Base-by-base conservation (phyloP, 441 rosid species). In the Croton laevigatus region DNA sequence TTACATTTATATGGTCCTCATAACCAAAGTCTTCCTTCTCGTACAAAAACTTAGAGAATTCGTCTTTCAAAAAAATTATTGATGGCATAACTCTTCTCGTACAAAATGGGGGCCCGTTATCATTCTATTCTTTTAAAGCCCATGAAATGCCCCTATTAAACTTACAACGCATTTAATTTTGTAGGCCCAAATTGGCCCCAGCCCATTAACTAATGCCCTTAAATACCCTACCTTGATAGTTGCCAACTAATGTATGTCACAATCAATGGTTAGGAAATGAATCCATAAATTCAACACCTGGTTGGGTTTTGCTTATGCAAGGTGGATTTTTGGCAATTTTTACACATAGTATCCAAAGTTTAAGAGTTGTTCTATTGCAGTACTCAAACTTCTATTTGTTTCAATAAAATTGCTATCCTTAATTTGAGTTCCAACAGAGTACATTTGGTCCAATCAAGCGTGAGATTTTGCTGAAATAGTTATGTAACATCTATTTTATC, bases 111-210 rank as follows among this genome's bases (percentile, higher is more conserved):
- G 69, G 49, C 27, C 70, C 12, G 12, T 38, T 37, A 0, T 40
- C 11, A 58, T 13, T 8, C 13, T 48, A 1, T 3, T 27, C 40
- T 19, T 20, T 32, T 9, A 59, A 38, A 68, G 80, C 83, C 80
- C 73, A 74, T 44, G 6, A 48, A 59, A 14, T 7, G 0, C 5
- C 32, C 13, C 49, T 6, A 16, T 38, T 5, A 4, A 0, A 22
- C 10, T 23, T 53, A 55, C 40, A 61, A 49, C 6, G 44, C 34
- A 19, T 65, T 61, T 62, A 64, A 78, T 51, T 40, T 45, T 46
- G 75, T 75, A 63, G 79, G 70, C 79, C 76, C 61, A 65, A 69
- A 52, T 62, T 53, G 71, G 37, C 73, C 72, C 62, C 67, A 62
- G 74, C 79, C 83, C 82, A 76, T 70, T 78, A 11, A 73, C 54